Evolutionary conservation across 2,329 filamentous ascomycete species (phyloP), one percentile per base, ranked within the genome.

Genomic region (Fonsecaea nubica): DNA sequence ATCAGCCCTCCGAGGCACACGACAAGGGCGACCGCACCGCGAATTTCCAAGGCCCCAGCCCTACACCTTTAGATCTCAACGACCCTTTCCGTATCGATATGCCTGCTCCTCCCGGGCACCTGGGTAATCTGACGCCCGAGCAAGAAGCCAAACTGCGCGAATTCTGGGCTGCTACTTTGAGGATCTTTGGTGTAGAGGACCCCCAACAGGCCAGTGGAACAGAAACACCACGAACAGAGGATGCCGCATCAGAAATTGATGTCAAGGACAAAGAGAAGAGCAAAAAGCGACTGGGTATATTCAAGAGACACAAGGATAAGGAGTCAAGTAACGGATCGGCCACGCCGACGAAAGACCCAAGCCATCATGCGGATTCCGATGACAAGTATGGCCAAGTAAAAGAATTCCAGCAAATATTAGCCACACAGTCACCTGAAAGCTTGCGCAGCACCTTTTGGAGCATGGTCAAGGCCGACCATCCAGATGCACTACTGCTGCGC

Each of bases 391-490:
- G 93, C 55, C 91, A 95, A 78, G 91, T 87, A 42, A 95, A 94
- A 79, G 89, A 93, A 58, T 97, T 93, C 79, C 87, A 92, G 72
- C 88, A 94, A 48, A 92, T 92, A 0, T 80, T 99, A 9, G 89
- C 90, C 57, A 92, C 86, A 66, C 86, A 90, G 74, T 85, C 88
- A 0, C 92, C 94, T 0, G 92, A 96, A 74, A 85, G 90, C 52
- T 87, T 99, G 71, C 88, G 93, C 60, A 83, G 85, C 15, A 89
- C 93, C 0, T 91, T 98, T 76, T 98, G 95, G 95, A 86, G 82
- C 72, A 96, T 97, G 92, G 87, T 94, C 65, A 99, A 98, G 82
- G 90, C 95, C 74, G 95, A 99, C 75, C 88, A 98, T 76, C 95
- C 95, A 0, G 95, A 99, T 79, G 90, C 90, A 2, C 82, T 96